Evolutionary conservation across 768 basidiomycete species (phyloP).

Genomic region (Paxillus ammoniavirescens): DNA sequence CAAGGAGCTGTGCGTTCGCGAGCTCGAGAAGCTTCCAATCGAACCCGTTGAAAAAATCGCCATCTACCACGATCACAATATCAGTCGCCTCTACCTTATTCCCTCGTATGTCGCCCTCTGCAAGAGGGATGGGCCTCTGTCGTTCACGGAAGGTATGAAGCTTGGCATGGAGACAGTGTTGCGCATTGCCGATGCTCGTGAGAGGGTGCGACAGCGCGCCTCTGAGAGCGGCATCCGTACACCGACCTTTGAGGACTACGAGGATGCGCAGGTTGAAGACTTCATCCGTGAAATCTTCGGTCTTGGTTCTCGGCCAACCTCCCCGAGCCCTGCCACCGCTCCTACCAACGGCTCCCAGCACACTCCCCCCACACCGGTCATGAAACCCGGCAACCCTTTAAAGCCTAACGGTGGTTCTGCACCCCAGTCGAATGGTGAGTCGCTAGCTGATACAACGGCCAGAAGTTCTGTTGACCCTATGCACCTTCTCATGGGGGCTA

Average conservation of each 20-base stretch:
- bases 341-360: conserved; percentile 8
- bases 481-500: conserved; percentile 13
- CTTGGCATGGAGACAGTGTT: conserved; percentile 41
- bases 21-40: conserved; percentile 37
- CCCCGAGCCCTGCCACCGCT: conserved; percentile 9
- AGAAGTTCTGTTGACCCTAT: conserved; percentile 23
- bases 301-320: conserved; percentile 27
- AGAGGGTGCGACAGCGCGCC: conserved; percentile 35
- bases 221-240: conserved; percentile 31
- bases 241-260: conserved; percentile 32
- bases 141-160: conserved; percentile 38
- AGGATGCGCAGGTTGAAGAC: conserved; percentile 26
- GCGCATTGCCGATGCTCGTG: conserved; percentile 38
- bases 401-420: conserved; percentile 19
- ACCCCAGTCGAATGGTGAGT: conserved; percentile 31
- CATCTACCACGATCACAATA: conserved; percentile 36
- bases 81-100: conserved; percentile 35
- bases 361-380: neutral
- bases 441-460: conserved; percentile 21
- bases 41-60: conserved; percentile 36
- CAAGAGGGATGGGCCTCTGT: conserved; percentile 35
- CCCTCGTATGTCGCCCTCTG: conserved; percentile 36
- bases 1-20: conserved; percentile 37
- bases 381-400: conserved; percentile 23
- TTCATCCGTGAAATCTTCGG: conserved; percentile 29